Conservation (phyloP, 371 early-diverging fungal species). For the Sporodiniella umbellata region DNA sequence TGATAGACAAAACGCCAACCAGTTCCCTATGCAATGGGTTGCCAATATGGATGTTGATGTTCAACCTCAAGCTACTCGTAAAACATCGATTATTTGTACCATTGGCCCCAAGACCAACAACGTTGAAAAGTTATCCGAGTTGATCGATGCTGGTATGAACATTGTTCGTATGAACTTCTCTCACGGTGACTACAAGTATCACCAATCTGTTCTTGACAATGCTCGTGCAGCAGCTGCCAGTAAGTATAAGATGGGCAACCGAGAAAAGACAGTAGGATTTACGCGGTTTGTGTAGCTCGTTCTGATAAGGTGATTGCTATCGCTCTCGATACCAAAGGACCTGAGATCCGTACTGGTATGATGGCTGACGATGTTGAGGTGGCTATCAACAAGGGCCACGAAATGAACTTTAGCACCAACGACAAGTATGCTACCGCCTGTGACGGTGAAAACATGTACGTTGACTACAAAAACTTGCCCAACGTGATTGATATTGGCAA, state of each 20-base stretch:
- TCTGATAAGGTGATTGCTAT: slow-evolving; percentile 63
- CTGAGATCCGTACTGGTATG: slow-evolving; percentile 81
- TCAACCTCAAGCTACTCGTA: slow-evolving; percentile 62
- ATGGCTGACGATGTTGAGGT: slow-evolving; percentile 64
- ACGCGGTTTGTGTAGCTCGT: slow-evolving; percentile 10
- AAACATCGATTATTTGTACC: slow-evolving; percentile 83
- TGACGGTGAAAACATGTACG: slow-evolving; percentile 69
- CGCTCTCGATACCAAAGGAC: slow-evolving; percentile 86
- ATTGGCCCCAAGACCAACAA: slow-evolving; percentile 79
- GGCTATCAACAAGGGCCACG: slow-evolving; percentile 61
- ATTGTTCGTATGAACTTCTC: slow-evolving; percentile 95
- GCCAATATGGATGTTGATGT: slow-evolving; percentile 64
- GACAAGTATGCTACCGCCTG: slow-evolving; percentile 59
- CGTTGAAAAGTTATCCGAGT: slow-evolving; percentile 77
- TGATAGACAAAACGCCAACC: slow-evolving; percentile 12
- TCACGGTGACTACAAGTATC: slow-evolving; percentile 91
- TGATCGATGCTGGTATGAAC: slow-evolving; percentile 91
- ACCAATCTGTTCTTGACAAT: slow-evolving; percentile 79
- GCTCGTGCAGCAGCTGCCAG: slow-evolving; percentile 61
- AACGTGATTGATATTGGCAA: slow-evolving; percentile 74
- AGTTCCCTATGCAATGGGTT: slow-evolving; percentile 68
- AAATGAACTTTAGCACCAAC: slow-evolving; percentile 78
- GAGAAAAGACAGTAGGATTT: background rate
- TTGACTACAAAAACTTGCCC: slow-evolving; percentile 85
- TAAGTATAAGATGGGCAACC: slow-evolving; percentile 15